Conservation (phyloP, 768 basidiomycete genomes). For the Xanthoconium purpureum region DNA sequence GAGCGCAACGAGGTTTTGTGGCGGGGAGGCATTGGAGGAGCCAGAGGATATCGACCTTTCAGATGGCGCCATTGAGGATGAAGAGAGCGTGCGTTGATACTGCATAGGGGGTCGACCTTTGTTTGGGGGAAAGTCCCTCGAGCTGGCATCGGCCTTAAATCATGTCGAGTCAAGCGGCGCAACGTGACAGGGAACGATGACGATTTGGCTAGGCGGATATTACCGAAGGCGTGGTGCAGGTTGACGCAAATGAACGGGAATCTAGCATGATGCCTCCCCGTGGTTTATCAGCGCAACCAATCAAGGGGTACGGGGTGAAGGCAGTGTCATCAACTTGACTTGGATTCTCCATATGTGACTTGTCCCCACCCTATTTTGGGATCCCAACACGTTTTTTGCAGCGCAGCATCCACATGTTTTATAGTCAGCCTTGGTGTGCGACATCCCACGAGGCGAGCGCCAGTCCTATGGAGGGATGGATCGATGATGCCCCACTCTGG, state of each 20-base stretch:
- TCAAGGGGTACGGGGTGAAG: slow-evolving; percentile 30
- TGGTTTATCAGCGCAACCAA: slow-evolving; percentile 33
- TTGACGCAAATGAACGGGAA: slow-evolving; percentile 33
- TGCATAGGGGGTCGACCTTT: slow-evolving; percentile 25
- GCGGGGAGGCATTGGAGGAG: slow-evolving; percentile 31
- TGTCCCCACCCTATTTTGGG: slow-evolving; percentile 26
- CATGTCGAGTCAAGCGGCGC: slow-evolving; percentile 23
- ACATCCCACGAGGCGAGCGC: slow-evolving; percentile 31
- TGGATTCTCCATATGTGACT: slow-evolving; percentile 15
- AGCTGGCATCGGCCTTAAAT: slow-evolving; percentile 24
- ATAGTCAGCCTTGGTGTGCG: slow-evolving; percentile 17
- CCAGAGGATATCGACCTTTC: slow-evolving; percentile 33
- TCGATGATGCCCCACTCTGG: slow-evolving; percentile 20
- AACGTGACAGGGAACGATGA: slow-evolving; percentile 20
- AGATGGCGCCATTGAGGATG: slow-evolving; percentile 33
- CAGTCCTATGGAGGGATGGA: slow-evolving; percentile 19
- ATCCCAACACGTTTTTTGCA: slow-evolving; percentile 32
- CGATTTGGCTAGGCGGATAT: slow-evolving; percentile 29
- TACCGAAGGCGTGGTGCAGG: slow-evolving; percentile 33
- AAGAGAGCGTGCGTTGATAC: slow-evolving; percentile 29
- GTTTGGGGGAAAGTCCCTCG: slow-evolving; percentile 7
- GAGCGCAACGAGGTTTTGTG: slow-evolving; percentile 27
- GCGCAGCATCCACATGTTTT: slow-evolving; percentile 32
- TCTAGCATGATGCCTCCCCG: slow-evolving; percentile 31
- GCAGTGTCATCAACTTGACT: slow-evolving; percentile 28